These are phyloP conservation scores for Xerophyta viscosa DNA, from an alignment of 106 monocot genomes.

Conservation along the genomic window DNA sequence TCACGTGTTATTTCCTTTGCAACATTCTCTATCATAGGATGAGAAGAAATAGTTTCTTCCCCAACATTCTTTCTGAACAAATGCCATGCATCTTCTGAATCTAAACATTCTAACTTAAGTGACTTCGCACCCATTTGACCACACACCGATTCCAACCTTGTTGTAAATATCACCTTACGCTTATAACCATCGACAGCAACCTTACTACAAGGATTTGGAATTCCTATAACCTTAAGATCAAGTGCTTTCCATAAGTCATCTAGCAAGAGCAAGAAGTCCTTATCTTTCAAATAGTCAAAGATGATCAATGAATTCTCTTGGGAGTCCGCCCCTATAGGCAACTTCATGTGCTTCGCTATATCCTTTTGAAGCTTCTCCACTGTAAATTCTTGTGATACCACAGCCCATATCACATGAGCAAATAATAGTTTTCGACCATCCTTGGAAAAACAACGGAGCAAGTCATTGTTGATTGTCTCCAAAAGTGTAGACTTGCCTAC, in stretches of 20 bases:
- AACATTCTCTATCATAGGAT: background rate
- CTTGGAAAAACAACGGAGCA: background rate
- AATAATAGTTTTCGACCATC: background rate
- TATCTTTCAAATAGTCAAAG: background rate
- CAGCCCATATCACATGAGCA: conserved; percentile 1
- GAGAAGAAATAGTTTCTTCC: background rate
- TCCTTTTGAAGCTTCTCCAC: background rate
- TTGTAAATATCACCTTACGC: conserved; percentile 6
- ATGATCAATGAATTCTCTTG: background rate
- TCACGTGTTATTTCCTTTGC: conserved; percentile 2
- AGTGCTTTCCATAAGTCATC: conserved; percentile 12
- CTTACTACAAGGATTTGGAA: background rate
- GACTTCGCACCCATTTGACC: background rate
- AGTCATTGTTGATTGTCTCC: background rate
- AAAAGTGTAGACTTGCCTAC: conserved; percentile 15
- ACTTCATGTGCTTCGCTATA: background rate
- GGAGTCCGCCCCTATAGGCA: background rate
- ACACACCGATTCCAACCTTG: conserved; percentile 1
- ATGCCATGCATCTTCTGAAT: background rate
- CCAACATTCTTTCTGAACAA: conserved; percentile 6
- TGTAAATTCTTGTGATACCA: background rate
- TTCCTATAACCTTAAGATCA: background rate
- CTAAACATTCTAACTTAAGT: conserved; percentile 8
- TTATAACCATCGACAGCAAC: no score
- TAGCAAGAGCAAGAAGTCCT: conserved; percentile 9